Conservation (phyloP, 257 asterid genomes). For the Craterostigma plantagineum region DNA sequence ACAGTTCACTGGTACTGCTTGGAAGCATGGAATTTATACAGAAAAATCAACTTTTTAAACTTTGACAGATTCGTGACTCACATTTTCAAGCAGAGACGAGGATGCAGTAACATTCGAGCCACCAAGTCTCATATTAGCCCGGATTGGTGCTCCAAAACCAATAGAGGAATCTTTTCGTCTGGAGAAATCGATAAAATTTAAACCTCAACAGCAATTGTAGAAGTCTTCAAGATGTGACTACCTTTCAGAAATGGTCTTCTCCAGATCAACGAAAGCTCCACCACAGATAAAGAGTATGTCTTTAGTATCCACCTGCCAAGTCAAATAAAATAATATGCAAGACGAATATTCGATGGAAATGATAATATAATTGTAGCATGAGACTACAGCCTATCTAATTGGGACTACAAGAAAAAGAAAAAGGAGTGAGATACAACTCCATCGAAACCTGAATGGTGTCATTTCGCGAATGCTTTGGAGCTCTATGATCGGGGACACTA, state of each 20-base stretch:
- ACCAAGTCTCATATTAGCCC: conserved; percentile 51
- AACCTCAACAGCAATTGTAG: conserved; percentile 3
- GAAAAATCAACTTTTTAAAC: background rate
- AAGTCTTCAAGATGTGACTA: conserved; percentile 12
- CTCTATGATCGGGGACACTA: conserved; percentile 72
- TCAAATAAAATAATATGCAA: too few relatives aligned
- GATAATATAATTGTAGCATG: too few relatives aligned
- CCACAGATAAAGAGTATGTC: conserved; percentile 79
- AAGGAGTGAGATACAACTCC: conserved; percentile 8
- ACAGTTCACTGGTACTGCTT: too few relatives aligned
- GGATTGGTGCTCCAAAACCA: conserved; percentile 90
- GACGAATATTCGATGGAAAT: too few relatives aligned
- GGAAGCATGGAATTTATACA: conserved; percentile 11
- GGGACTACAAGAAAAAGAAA: conserved; percentile 2
- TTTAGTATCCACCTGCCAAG: conserved; percentile 64
- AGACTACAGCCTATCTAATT: too few relatives aligned
- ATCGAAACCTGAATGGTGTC: conserved; percentile 62
- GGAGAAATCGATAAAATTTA: conserved; percentile 11
- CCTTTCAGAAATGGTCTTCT: conserved; percentile 89
- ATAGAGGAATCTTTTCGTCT: conserved; percentile 87
- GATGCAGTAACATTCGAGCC: conserved; percentile 42
- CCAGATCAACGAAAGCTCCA: conserved; percentile 86
- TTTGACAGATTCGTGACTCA: conserved; percentile 14
- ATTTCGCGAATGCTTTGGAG: conserved; percentile 34
- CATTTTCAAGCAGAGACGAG: conserved; percentile 68